Evolutionary conservation across 228 moss, liverwort and hornwort genomes (phyloP), one percentile per base, ranked within the genome.

Genomic region (Sphagnum fallax): DNA sequence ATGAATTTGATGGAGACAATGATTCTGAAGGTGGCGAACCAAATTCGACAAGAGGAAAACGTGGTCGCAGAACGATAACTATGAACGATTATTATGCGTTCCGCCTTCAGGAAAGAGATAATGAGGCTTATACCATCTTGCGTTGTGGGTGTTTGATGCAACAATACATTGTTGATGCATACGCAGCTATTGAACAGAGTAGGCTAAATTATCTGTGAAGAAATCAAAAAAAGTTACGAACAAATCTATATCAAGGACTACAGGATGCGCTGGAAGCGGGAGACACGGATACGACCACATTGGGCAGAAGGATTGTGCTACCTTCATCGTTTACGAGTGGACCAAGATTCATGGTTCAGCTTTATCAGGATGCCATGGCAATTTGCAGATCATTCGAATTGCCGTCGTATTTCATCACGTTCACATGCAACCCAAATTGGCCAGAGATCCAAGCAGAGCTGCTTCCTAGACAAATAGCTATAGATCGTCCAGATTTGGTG

Each of bases 381-480:
- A 50, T 68, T 13, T 11, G 50, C 32, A 15, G 52, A 15, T 12
- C 9, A n/a, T 52, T 13, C 12, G 67, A 6, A 68, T 50, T 50
- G 32, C 4, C 67, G 15, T 49, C 50, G 50, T 68, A 50, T 50
- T 68, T 68, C 51, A 52, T 68, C 13, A 68, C 67, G 10, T 13
- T 68, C 2, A 68, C 67, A 52, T 51, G 52, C 14, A 67, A 67
- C 49, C 67, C 67, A 15, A 52, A 18, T 67, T 67, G 67, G 67
- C 16, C 49, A n/a, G 72, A 72, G 62, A 72, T 72, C 52, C 15
- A 4, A 3, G 6, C 18, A 18, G 50, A 72, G n/a, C 52, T 72
- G 1, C 13, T 64, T 6, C 53, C 53, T 6, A 14, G 65, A n/a
- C 52, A 72, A 58, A 53, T 1, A 14, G 47, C 65, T 18, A 10